Conservation (phyloP, 2,329 filamentous ascomycete species). For the Fusarium xylarioides region DNA sequence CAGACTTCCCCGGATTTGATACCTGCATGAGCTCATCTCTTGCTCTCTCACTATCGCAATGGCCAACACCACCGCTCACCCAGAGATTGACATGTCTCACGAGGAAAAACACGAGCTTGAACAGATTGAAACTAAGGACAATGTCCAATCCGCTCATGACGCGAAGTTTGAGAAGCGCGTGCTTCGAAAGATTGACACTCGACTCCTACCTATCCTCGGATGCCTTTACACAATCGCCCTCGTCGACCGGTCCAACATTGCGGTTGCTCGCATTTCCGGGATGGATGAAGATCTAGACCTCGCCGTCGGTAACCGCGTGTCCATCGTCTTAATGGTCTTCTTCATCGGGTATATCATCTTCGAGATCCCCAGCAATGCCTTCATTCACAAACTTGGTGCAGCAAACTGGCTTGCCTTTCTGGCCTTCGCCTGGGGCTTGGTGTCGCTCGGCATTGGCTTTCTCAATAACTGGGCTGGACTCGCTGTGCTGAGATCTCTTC, state of each 20-base stretch:
- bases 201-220: slow-evolving; percentile 20
- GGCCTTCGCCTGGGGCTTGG: slow-evolving; percentile 11
- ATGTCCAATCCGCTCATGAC: background rate
- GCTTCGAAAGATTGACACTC: slow-evolving; percentile 15
- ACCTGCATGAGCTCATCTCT: background rate
- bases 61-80: background rate
- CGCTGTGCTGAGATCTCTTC: slow-evolving; percentile 5
- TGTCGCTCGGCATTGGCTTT: slow-evolving; percentile 26
- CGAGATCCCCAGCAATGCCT: slow-evolving; percentile 25
- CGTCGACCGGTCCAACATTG: slow-evolving; percentile 26
- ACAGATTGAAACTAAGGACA: background rate
- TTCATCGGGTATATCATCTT: slow-evolving; percentile 31
- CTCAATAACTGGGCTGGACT: slow-evolving; percentile 14
- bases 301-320: slow-evolving; percentile 1
- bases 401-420: slow-evolving; percentile 32
- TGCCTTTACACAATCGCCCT: slow-evolving; percentile 31
- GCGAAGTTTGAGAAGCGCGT: slow-evolving; percentile 24
- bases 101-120: slow-evolving; percentile 8
- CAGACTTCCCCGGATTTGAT: background rate
- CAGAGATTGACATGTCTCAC: background rate
- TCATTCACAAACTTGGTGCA: slow-evolving; percentile 27
- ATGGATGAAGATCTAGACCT: slow-evolving; percentile 29
- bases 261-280: slow-evolving; percentile 24
- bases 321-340: slow-evolving; percentile 26
- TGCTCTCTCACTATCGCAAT: background rate